Conservation (phyloP, 2,329 filamentous ascomycete species). For the Fusarium cyanostomum region DNA sequence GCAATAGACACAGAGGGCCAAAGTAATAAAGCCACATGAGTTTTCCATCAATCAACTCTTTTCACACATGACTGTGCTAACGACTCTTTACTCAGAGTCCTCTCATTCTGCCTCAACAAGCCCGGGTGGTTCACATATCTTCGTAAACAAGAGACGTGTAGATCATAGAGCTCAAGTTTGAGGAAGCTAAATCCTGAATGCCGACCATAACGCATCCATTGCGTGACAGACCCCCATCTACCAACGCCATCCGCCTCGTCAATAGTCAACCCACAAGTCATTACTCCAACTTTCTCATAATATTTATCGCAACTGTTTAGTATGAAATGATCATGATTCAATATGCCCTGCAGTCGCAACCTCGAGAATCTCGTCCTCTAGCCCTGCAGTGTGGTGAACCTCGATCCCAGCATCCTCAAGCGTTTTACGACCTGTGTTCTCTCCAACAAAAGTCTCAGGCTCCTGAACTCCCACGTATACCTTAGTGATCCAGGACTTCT, state of each 20-base stretch:
- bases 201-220: background rate
- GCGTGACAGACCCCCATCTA: background rate
- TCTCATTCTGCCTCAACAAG: too few relatives aligned
- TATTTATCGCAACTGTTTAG: background rate
- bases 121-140: too few relatives aligned
- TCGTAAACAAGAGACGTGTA: too few relatives aligned
- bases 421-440: conserved; percentile 77
- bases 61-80: too few relatives aligned
- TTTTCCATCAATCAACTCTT: too few relatives aligned
- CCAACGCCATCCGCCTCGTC: background rate
- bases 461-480: conserved; percentile 92
- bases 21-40: too few relatives aligned
- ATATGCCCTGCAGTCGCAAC: conserved; percentile 85
- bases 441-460: conserved; percentile 87
- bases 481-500: conserved; percentile 70
- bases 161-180: too few relatives aligned
- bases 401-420: conserved; percentile 77
- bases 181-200: background rate
- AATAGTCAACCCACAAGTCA: background rate
- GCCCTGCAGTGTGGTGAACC: conserved; percentile 75
- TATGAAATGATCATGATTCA: conserved; percentile 15
- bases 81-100: too few relatives aligned
- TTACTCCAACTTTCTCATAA: background rate
- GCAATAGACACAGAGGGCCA: too few relatives aligned
- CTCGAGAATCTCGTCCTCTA: conserved; percentile 82